phyloP scores from a whole-genome alignment of 306 rosid species.

The Chamaecrista fasciculata region DNA sequence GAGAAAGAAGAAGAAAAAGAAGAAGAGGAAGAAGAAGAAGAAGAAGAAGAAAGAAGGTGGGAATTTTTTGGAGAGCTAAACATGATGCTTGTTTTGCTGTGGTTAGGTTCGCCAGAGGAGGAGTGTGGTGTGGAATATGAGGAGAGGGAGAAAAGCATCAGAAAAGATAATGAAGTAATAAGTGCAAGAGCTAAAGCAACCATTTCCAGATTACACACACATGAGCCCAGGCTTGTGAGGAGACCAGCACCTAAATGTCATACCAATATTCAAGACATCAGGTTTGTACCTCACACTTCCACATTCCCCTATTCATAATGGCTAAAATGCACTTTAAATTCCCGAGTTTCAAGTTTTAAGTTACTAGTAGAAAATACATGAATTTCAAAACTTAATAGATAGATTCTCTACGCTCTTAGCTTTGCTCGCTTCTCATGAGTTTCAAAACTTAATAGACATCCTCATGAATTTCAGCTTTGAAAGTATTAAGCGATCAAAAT shows the following conservation, averaged over 20 bases:
- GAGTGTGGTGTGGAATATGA: background rate
- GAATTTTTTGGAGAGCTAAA: constrained; percentile 26
- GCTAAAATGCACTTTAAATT: no score
- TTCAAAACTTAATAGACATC: no score
- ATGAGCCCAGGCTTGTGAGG: constrained; percentile 18
- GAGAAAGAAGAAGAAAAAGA: no score
- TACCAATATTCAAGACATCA: constrained; percentile 27
- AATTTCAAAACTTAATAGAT: no score
- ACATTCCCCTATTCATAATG: background rate
- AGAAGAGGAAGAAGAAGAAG: background rate
- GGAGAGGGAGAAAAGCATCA: background rate
- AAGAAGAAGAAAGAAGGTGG: no score
- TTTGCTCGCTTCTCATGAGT: no score
- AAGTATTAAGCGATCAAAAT: no score
- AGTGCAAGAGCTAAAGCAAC: constrained; percentile 10
- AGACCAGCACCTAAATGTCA: constrained; percentile 21
- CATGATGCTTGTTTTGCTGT: constrained; percentile 32
- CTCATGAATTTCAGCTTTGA: no score
- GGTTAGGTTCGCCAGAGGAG: constrained; percentile 20
- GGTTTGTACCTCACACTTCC: constrained; percentile 4
- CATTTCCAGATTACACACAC: background rate
- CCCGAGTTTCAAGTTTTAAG: no score
- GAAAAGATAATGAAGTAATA: background rate
- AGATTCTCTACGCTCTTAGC: no score
- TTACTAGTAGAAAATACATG: no score